These are phyloP conservation scores for Starmerella sp. DNA, from an alignment of 805 yeast species.

Conservation along the genomic window DNA sequence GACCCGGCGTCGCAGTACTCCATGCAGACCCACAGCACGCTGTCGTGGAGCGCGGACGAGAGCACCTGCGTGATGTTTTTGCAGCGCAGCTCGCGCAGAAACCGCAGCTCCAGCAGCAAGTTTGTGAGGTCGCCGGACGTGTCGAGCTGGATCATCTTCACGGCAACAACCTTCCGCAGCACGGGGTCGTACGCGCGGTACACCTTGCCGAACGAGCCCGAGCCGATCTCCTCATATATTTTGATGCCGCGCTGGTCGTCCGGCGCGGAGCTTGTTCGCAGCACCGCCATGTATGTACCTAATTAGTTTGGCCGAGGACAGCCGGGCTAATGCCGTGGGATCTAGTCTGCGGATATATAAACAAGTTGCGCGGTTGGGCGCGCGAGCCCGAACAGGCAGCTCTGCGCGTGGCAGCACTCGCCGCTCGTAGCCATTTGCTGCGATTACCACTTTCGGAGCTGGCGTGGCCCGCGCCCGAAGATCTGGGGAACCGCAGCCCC, in stretches of 20 bases:
- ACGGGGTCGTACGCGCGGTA: constrained; percentile 26
- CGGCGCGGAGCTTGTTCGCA: not conserved
- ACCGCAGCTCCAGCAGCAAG: constrained; percentile 64
- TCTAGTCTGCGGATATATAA: too few species aligned
- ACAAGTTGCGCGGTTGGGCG: too few species aligned
- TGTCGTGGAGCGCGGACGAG: constrained; percentile 53
- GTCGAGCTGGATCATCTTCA: constrained; percentile 78
- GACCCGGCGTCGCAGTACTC: constrained; percentile 95
- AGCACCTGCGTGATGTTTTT: constrained; percentile 55
- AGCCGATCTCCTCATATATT: constrained; percentile 20
- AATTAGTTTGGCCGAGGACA: not conserved
- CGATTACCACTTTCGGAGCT: too few species aligned
- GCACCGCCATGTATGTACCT: not conserved
- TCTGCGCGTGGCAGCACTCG: too few species aligned
- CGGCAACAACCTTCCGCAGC: constrained; percentile 49
- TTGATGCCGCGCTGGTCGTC: not conserved
- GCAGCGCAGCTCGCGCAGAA: constrained; percentile 56
- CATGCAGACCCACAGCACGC: constrained; percentile 80
- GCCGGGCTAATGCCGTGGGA: too few species aligned
- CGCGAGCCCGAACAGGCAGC: too few species aligned
- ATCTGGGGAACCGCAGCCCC: too few species aligned
- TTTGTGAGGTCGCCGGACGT: constrained; percentile 59
- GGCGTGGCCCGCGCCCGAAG: too few species aligned
- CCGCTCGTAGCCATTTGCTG: too few species aligned
- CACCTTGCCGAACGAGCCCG: constrained; percentile 25